Conservation (phyloP, 2,329 filamentous ascomycete species). For the Diaporthe sp. region DNA sequence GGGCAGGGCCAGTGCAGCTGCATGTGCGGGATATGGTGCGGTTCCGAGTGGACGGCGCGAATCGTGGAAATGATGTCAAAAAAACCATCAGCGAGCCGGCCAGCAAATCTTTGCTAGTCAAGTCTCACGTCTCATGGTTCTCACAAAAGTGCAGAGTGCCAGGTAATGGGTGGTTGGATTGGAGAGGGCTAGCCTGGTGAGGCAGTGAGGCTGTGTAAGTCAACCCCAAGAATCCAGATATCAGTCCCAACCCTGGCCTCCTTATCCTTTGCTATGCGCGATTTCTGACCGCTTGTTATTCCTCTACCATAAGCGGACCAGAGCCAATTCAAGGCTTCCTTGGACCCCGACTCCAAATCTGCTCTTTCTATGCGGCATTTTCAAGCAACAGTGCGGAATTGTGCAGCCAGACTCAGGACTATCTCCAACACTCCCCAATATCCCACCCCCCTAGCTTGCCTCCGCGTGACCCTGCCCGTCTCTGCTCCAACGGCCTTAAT, state of each 20-base stretch:
- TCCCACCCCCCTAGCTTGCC: slow-evolving; percentile 9
- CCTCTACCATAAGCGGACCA: slow-evolving; percentile 28
- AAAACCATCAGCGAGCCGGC: not conserved
- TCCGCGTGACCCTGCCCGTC: not conserved
- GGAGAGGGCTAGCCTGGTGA: slow-evolving; percentile 25
- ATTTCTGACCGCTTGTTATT: slow-evolving; percentile 42
- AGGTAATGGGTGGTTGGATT: not conserved
- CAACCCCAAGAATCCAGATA: slow-evolving; percentile 34
- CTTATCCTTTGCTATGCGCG: slow-evolving; percentile 38
- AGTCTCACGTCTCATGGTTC: not conserved
- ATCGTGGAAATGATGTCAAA: slow-evolving; percentile 29
- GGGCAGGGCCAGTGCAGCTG: slow-evolving; percentile 22
- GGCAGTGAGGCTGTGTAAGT: slow-evolving; percentile 20
- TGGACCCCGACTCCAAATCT: not conserved
- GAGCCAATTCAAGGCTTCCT: not conserved
- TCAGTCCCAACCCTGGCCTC: slow-evolving; percentile 31
- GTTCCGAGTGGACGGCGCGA: slow-evolving; percentile 33
- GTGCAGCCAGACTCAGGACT: not conserved
- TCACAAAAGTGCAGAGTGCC: not conserved
- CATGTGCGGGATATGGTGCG: slow-evolving; percentile 14
- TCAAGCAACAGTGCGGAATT: slow-evolving; percentile 24
- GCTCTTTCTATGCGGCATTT: slow-evolving; percentile 36
- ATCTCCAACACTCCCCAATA: slow-evolving; percentile 15
- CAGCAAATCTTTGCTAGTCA: slow-evolving; percentile 11
- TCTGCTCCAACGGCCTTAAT: not conserved